Percentiles rank a stretch among this genome's conserved stretches.
phyloP scores from a whole-genome alignment of 345 rosid genomes.

The Hibiscus tridactylites region DNA sequence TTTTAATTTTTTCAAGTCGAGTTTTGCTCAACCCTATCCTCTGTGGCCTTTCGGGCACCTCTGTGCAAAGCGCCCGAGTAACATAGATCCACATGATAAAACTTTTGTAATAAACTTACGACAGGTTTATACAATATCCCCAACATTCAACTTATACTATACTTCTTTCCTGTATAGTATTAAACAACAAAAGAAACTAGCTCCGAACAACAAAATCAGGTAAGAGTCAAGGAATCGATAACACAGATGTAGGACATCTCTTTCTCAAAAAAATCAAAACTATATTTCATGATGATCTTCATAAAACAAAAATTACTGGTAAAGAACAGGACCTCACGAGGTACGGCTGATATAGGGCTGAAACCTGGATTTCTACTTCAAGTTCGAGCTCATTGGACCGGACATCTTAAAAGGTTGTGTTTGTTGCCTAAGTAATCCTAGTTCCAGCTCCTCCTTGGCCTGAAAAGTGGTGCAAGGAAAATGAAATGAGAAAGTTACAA shows the following conservation, averaged over 20 bases:
- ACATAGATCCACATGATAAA: background rate
- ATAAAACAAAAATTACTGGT: constrained; percentile 7
- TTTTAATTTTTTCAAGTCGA: too few species aligned
- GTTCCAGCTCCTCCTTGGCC: constrained; percentile 75
- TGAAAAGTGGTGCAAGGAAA: constrained; percentile 48
- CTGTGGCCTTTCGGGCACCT: background rate
- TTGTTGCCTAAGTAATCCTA: constrained; percentile 27
- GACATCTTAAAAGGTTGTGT: constrained; percentile 22
- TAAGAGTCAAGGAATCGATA: background rate
- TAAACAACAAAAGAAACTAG: background rate
- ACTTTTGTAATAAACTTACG: background rate
- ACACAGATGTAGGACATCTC: background rate
- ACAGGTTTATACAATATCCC: background rate
- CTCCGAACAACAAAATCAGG: background rate
- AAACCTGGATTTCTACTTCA: constrained; percentile 26
- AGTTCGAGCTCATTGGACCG: constrained; percentile 19
- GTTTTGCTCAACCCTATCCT: background rate
- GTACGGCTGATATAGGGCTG: constrained; percentile 27
- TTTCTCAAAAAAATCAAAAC: constrained; percentile 14
- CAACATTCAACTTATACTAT: background rate
- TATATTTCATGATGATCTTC: background rate
- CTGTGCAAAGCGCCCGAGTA: background rate
- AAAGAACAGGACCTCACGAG: constrained; percentile 29
- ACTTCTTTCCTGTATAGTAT: background rate
- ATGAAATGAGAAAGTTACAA: constrained; percentile 32